Base-by-base conservation (phyloP, 257 asterid species). In the Henckelia pumila region DNA sequence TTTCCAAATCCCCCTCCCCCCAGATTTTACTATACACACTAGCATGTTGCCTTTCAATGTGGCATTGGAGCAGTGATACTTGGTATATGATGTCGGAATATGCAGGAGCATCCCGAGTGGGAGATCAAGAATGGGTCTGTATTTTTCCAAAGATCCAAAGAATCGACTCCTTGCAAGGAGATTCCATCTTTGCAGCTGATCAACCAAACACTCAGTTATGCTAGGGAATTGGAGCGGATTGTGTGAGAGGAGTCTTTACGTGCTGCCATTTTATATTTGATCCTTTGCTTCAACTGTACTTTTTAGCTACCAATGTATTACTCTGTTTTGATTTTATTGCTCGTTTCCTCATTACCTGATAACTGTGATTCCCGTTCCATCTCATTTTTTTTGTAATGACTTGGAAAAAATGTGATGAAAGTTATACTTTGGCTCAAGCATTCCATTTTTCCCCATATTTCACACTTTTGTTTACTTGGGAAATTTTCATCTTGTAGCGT, bases 101-200 rank as follows among this genome's bases (percentile, higher is more conserved):
- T 85, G 83, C 84, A 92, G 98, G 98, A 89, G 63, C 97, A 88
- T 60, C 89, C 96, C 0, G 96, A 89, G 73, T 92, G 97, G 98
- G 98, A 89, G 83, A 78, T 92, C 24, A 79, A 84, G 67, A 73
- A 77, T 3, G 95, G 87, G 7, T 66, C 65, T 37, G 86, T 92
- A 63, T 74, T 77, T 35, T 89, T 92, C 84, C 96, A 87, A 68
- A 76, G 75, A 70, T 92, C 93, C 0, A 89, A 89, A 74, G 98
- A 89, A 66, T 79, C 92, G 16, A 71, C 76, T 0, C 88, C 96
- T 22, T 92, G 95, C 86, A 92, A 86, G 88, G 97, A 92, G 91
- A 92, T 92, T 20, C 98, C 98, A 0, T 92, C 98, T 14, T 73
- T 89, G 82, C 97, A 89, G 79, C 85, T 92, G 69, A 92, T 92